Base-by-base conservation (phyloP, 2,329 filamentous ascomycete species). In the Aspergillus sp. region DNA sequence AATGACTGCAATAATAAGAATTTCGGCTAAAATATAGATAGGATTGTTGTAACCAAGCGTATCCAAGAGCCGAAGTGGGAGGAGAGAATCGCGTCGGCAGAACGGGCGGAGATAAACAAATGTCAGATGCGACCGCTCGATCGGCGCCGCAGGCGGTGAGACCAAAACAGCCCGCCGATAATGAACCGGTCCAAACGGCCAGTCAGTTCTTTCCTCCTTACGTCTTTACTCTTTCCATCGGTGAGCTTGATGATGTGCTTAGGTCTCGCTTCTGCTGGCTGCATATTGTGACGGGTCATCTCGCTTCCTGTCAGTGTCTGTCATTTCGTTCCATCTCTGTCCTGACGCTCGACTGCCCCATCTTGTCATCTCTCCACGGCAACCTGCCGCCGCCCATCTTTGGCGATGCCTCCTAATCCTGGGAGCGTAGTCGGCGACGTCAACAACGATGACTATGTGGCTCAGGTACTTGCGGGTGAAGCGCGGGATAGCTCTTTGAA, bases 401-500 rank as follows among this genome's bases (percentile, higher is more conserved):
- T 29, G 56, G 73, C 59, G 50, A 75, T 76, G 71, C 65, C 68
- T 51, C 65, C 62, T 55, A 62, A 56, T 49, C 58, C 61, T 51
- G 60, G 58, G 39, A 68, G 66, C 52, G 50, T 75, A 11, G 78
- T 79, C 55, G 77, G 84, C 64, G 79, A 82, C n/a, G 71, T 85
- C 52, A 68, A 66, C 66, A 71, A 72, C 54, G 75, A 80, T 58
- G 71, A 79, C 24, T 92, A 92, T 69, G 87, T 96, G 63, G 91
- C 91, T 16, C 84, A 84, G 52, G 80, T 96, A n/a, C 82, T 98
- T 39, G 85, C 87, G 54, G 86, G 90, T 66, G 93, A 97, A 75
- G 93, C 93, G 12, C 87, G 84, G 60, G 85, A 89, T 59, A 89
- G 83, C 67, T 90, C 89, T 2, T 78, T 90, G 51, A 90, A 86